phyloP scores from a whole-genome alignment of 208 protist species.

The Leptomonas pyrrhocoris region DNA sequence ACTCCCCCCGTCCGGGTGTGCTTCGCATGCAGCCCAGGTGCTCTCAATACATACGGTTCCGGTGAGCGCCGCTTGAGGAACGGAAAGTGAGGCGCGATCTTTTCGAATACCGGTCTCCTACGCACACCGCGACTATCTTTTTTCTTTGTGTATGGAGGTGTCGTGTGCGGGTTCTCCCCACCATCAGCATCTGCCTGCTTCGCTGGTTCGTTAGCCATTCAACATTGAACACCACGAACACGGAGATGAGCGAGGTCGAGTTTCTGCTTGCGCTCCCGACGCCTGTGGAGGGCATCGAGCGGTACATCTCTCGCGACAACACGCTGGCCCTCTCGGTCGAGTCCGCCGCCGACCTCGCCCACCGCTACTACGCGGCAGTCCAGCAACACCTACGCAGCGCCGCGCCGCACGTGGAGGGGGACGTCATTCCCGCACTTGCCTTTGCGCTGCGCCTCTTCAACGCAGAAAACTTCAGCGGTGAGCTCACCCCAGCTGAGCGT shows the following conservation, averaged over 20 bases:
- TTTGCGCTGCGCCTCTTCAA: constrained; percentile 86
- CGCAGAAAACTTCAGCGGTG: constrained; percentile 87
- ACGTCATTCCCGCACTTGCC: constrained; percentile 65
- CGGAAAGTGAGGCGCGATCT: too few relatives aligned
- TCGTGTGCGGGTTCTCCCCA: too few relatives aligned
- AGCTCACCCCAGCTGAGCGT: constrained; percentile 65
- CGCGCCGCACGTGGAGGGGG: constrained; percentile 21
- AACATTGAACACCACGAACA: too few relatives aligned
- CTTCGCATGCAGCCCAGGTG: too few relatives aligned
- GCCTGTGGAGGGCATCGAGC: constrained; percentile 31
- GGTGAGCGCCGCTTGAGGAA: too few relatives aligned
- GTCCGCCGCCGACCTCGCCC: constrained; percentile 34
- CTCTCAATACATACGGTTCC: too few relatives aligned
- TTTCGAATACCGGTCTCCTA: too few relatives aligned
- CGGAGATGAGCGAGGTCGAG: constrained; percentile 16
- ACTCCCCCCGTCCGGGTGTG: too few relatives aligned
- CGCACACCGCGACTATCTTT: too few relatives aligned
- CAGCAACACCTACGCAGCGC: constrained; percentile 41
- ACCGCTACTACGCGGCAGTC: constrained; percentile 53
- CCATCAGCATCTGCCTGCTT: too few relatives aligned
- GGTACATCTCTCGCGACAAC: constrained; percentile 35
- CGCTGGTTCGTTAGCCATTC: too few relatives aligned
- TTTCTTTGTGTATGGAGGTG: too few relatives aligned
- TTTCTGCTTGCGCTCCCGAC: constrained; percentile 67
- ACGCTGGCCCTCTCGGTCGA: constrained; percentile 55